phyloP scores from a whole-genome alignment of 2,329 filamentous ascomycete species.

The Daldinia eschscholtzii region DNA sequence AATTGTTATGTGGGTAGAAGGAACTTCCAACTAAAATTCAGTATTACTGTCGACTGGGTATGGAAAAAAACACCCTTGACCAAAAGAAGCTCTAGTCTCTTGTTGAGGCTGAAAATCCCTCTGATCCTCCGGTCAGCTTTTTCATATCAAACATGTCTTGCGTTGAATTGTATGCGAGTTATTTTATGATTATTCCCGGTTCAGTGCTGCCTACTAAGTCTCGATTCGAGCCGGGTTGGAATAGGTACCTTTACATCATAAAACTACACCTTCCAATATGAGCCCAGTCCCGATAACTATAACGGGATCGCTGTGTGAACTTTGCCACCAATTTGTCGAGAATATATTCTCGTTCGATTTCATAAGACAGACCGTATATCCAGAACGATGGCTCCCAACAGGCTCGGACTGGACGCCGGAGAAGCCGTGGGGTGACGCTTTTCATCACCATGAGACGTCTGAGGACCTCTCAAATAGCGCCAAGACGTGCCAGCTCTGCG shows the following conservation, averaged over 20 bases:
- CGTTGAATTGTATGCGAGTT: background rate
- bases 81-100: slow-evolving; percentile 3
- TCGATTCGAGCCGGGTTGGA: background rate
- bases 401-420: slow-evolving; percentile 16
- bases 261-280: slow-evolving; percentile 14
- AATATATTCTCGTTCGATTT: slow-evolving; percentile 32
- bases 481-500: slow-evolving; percentile 33
- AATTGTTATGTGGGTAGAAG: too few relatives aligned
- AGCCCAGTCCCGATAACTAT: slow-evolving; percentile 12
- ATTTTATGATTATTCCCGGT: slow-evolving; percentile 2
- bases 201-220: background rate
- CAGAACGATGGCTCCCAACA: slow-evolving; percentile 17
- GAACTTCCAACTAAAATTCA: background rate
- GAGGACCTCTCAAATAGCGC: slow-evolving; percentile 31
- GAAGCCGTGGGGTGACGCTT: slow-evolving; percentile 13
- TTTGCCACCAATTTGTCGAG: slow-evolving; percentile 33
- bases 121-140: slow-evolving; percentile 5
- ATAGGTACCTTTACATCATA: background rate
- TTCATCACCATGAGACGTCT: slow-evolving; percentile 31
- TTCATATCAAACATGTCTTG: background rate
- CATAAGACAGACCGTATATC: slow-evolving; percentile 16
- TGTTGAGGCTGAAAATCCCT: background rate
- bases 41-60: background rate
- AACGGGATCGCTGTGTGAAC: slow-evolving; percentile 25
- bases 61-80: background rate